Percentiles rank a stretch among this genome's conserved stretches.
Evolutionary conservation across 1,284 basidiomycete genomes (phyloP).

Genomic region (Trametes pubescens): DNA sequence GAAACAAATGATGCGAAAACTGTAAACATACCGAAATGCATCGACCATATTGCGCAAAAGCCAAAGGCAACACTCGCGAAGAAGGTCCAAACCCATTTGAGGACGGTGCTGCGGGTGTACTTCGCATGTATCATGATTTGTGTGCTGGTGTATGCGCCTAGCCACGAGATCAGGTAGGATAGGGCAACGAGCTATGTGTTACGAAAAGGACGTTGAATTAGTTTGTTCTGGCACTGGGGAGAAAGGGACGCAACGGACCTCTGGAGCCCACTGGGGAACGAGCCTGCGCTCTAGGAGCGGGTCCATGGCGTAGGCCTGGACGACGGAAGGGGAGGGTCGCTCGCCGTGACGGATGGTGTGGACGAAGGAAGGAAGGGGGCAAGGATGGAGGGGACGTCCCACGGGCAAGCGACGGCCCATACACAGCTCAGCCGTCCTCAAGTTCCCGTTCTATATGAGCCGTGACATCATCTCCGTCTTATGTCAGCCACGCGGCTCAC

Average conservation of each 20-base stretch:
- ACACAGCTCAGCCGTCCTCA: slow-evolving; percentile 10
- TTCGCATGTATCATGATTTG: slow-evolving; percentile 45
- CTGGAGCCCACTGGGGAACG: slow-evolving; percentile 40
- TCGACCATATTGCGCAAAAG: slow-evolving; percentile 44
- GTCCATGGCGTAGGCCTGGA: slow-evolving; percentile 22
- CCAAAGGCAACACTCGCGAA: slow-evolving; percentile 43
- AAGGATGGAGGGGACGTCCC: background rate
- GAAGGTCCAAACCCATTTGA: slow-evolving; percentile 40
- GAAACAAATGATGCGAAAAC: background rate
- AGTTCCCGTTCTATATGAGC: slow-evolving; percentile 9
- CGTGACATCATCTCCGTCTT: slow-evolving; percentile 12
- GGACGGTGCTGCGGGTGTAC: slow-evolving; percentile 34
- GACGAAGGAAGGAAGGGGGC: slow-evolving; percentile 10
- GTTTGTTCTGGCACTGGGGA: background rate
- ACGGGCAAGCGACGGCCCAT: slow-evolving; percentile 6
- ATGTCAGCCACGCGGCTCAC: slow-evolving; percentile 7
- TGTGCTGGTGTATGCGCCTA: slow-evolving; percentile 44
- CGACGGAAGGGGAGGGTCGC: background rate
- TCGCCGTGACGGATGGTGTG: slow-evolving; percentile 15
- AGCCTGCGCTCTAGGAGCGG: slow-evolving; percentile 36
- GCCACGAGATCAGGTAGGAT: slow-evolving; percentile 44
- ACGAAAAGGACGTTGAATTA: background rate
- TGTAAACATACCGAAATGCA: slow-evolving; percentile 42
- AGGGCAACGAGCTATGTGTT: slow-evolving; percentile 38
- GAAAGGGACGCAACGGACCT: slow-evolving; percentile 29